Base-by-base conservation (phyloP, 352 stramenopile genomes). In the Globisporangium abappressorium region DNA sequence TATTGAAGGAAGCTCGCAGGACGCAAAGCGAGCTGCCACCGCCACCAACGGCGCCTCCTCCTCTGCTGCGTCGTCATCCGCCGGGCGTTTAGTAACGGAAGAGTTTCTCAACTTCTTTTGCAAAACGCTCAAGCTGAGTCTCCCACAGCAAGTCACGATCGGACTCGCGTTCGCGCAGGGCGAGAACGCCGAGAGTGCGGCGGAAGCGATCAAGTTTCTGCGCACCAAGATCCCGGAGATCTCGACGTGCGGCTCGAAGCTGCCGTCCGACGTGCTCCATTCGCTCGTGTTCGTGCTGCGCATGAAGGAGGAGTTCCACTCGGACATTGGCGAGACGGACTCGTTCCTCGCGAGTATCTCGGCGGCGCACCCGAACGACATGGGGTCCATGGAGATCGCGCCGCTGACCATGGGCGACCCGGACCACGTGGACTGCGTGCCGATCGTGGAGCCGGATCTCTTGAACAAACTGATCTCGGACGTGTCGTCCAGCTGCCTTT, bases 301-400 rank as follows among this genome's bases (percentile, higher is more conserved):
- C 26, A 89, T 89, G 72, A 84, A 96, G 69, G 86, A 91, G 28
- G 84, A 85, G 43, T 96, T 96, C 58, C 82, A 81, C 46, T 65
- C 61, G 12, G 78, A 94, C 49, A 69, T 94, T 26, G 85, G 77
- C 2, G 86, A 96, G 73, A 94, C 88, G 5, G 88, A 96, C 70
- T 91, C 84, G 66, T 92, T 94, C 64, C 75, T 96, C 53, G 88
- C 88, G 33, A 94, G 86, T 61, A 94, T 96, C 59, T 91, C 88
- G 28, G 79, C 86, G 8, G 82, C 87, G n/a, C 88, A 96, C 51
- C 87, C 86, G 62, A 94, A 82, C 54, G 87, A 96, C 69, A 93
- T 96, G 86, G 83, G 84, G 28, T 89, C 78, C 46, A 84, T 95
- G 71, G 89, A 92, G 62, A 93, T 95, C 47, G 82, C 87, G 24